Evolutionary conservation across 768 basidiomycete species (phyloP).

Genomic region (Lactifluus rugatus): DNA sequence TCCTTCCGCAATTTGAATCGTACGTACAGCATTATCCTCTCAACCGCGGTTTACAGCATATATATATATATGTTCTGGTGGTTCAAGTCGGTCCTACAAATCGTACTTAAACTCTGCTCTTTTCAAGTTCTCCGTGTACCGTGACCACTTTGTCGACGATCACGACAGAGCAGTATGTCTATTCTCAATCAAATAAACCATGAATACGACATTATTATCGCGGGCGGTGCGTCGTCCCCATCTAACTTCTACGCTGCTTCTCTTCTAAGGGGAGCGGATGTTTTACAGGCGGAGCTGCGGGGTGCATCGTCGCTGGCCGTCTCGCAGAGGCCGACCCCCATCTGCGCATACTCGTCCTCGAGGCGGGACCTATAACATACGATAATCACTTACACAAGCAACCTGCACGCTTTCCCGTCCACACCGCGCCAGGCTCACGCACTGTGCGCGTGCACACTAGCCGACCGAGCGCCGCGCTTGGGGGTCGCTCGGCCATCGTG

Average conservation of each 20-base stretch:
- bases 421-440: slow-evolving; percentile 31
- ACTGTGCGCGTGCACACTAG: slow-evolving; percentile 36
- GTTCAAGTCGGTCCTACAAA: too few species aligned
- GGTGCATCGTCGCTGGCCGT: slow-evolving; percentile 47
- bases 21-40: too few species aligned
- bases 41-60: too few species aligned
- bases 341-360: slow-evolving; percentile 50
- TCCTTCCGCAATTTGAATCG: too few species aligned
- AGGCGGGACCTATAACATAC: slow-evolving; percentile 45
- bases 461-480: slow-evolving; percentile 34
- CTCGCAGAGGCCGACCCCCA: slow-evolving; percentile 43
- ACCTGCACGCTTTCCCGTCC: slow-evolving; percentile 41
- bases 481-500: slow-evolving; percentile 36
- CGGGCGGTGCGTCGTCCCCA: slow-evolving; percentile 36
- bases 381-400: slow-evolving; percentile 41
- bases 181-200: background rate
- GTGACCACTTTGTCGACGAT: background rate
- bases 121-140: background rate
- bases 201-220: slow-evolving; percentile 44
- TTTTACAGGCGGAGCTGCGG: slow-evolving; percentile 37
- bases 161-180: background rate
- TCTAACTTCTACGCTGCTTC: background rate
- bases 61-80: too few species aligned
- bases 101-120: background rate
- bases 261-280: background rate